Base-by-base conservation (phyloP, 192 early-diverging fungal species). In the Haplosporangium gracile region DNA sequence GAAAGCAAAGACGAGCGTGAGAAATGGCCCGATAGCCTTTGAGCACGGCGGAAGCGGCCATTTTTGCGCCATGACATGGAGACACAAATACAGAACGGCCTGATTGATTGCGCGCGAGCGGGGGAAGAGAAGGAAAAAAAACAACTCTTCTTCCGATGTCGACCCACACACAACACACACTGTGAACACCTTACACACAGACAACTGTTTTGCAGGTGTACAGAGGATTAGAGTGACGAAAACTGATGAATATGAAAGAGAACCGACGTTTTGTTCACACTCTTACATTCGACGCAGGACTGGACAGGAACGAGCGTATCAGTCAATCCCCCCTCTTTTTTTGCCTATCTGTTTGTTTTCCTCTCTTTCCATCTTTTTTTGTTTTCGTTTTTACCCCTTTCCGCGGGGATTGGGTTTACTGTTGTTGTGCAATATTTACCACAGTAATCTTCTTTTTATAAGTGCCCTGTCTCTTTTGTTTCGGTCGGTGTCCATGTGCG, bases 1-100 rank as follows among this genome's bases (percentile, higher is more conserved):
- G 40, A 73, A 47, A 34, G 29, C 29, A 51, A 49, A 73, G 72
- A 45, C 26, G 72, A 73, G 40, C 72, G 43, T 73, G 40, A 73
- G 43, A 73, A 73, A 73, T 43, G 47, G 38, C 32, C 72, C 47
- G 40, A 43, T 29, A 32, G 60, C 60, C 60, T 32, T 26, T 65
- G 60, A 65, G 60, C 60, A 65, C 60, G 60, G 11, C n/a, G 60
- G 60, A 15, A 65, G 60, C 11, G 60, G n/a, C n/a, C 55, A 57
- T 57, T 57, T 57, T 57, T 57, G 60, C 60, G 29, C 60, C 60
- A 65, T 65, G 60, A 65, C 29, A 65, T 65, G 55, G 55, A 24
- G n/a, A 57, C n/a, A 57, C 49, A 24, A 9, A 57, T 7, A 57
- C 49, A 51, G 55, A 57, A 24, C 55, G n/a, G 60, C 29, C 60